phyloP scores from a whole-genome alignment of 2,329 filamentous ascomycete genomes.

The Diaporthe vexans region DNA sequence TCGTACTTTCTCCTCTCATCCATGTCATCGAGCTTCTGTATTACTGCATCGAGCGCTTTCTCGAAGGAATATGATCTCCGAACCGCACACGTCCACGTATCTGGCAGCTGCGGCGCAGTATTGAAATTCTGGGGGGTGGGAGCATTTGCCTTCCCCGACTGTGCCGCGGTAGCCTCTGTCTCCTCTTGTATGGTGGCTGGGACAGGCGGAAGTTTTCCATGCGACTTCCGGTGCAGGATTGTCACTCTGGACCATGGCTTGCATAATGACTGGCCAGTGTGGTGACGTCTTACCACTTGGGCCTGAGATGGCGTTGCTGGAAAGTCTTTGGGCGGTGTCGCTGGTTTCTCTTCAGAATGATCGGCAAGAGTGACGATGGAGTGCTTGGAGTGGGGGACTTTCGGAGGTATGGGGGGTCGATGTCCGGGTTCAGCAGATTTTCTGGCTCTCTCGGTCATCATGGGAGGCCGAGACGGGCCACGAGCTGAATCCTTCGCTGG shows the following conservation, averaged over 20 bases:
- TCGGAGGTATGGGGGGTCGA: neutral
- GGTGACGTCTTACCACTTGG: neutral
- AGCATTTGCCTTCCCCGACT: neutral
- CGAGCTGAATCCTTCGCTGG: conserved; percentile 6
- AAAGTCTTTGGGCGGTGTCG: conserved; percentile 35
- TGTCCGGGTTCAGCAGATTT: neutral
- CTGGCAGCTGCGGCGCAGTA: conserved; percentile 42
- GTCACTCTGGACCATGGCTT: conserved; percentile 36
- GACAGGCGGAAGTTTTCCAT: conserved; percentile 14
- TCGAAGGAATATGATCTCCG: conserved; percentile 48
- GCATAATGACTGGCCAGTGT: conserved; percentile 25
- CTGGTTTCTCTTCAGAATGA: conserved; percentile 5
- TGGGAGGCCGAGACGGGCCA: neutral
- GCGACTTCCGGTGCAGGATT: conserved; percentile 10
- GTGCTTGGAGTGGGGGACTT: neutral
- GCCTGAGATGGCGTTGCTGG: neutral
- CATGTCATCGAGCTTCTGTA: conserved; percentile 48
- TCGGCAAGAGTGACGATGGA: neutral
- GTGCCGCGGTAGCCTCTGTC: neutral
- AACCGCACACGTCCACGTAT: conserved; percentile 44
- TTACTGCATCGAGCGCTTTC: conserved; percentile 48
- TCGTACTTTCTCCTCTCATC: conserved; percentile 43
- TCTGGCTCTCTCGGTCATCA: neutral
- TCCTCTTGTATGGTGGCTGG: conserved; percentile 28
- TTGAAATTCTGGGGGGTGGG: neutral